Evolutionary conservation across 169 alveolate species (phyloP).

Genomic region (Ichthyophthirius multifiliis): DNA sequence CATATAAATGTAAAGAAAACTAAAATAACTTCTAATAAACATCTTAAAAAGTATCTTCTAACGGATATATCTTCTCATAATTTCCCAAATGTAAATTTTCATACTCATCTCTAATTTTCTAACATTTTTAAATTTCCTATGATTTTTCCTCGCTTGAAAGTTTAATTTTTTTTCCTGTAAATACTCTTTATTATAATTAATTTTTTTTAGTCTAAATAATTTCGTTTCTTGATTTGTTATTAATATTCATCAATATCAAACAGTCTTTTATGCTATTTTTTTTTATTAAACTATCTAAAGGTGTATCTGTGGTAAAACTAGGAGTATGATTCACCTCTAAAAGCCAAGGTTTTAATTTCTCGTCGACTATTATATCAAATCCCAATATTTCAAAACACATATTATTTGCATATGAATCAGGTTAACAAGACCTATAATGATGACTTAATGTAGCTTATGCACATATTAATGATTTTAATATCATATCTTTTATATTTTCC

Average conservation of each 20-base stretch:
- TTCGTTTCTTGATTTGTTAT: conserved; percentile 10
- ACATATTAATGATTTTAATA: conserved; percentile 80
- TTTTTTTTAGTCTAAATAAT: neutral
- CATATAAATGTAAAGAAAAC: conserved; percentile 35
- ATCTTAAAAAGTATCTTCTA: conserved; percentile 2
- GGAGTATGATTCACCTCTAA: conserved; percentile 75
- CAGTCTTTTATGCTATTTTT: conserved; percentile 34
- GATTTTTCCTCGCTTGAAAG: conserved; percentile 11
- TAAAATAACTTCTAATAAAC: conserved; percentile 22
- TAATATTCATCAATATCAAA: conserved; percentile 31
- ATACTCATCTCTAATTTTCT: conserved; percentile 47
- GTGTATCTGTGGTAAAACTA: conserved; percentile 52
- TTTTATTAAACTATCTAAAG: conserved; percentile 42
- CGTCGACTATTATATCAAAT: conserved; percentile 66
- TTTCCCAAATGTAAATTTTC: conserved; percentile 82
- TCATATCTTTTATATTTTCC: conserved; percentile 63
- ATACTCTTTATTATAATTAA: conserved; percentile 4
- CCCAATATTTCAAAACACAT: conserved; percentile 86
- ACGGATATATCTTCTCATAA: conserved; percentile 77
- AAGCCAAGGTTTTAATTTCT: conserved; percentile 52
- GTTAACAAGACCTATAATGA: conserved; percentile 76
- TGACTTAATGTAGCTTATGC: conserved; percentile 81
- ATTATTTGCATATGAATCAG: conserved; percentile 70
- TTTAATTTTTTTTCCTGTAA: conserved; percentile 10
- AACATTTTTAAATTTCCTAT: neutral